Base-by-base conservation (phyloP, 495 filamentous ascomycete genomes). In the Bryoglossum gracile region DNA sequence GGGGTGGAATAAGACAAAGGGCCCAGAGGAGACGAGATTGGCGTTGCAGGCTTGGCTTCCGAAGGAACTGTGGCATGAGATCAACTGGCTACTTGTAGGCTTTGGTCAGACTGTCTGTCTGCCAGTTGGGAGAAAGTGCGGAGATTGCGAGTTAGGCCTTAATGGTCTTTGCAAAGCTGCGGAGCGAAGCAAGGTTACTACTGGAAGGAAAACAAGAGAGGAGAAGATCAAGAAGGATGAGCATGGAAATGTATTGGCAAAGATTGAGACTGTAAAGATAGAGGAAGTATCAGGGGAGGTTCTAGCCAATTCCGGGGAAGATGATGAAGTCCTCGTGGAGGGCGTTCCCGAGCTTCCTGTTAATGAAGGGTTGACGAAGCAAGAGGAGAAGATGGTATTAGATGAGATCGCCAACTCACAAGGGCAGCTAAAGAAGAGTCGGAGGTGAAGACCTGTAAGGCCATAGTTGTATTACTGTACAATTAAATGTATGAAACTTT, bases 41-140 rank as follows among this genome's bases (percentile, higher is more conserved):
- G 78, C 82, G 26, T 65, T 98, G 50, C 76, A 97, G 73, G 69
- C 71, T 1, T 97, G 91, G 89, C 66, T 96, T 51, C 90, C 91
- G 6, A 72, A 66, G 51, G 89, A 95, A 18, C 80, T 78, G 60
- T 95, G 92, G 91, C 87, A 89, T 65, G 89, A 94, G 66, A 94
- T 96, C 60, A 96, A 96, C 61, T 82, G 85, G 68, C 65, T 96
- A 63, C 73, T 97, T 41, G 91, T 97, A 35, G 91, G 91, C 0
- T 76, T 95, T 50, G 91, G 91, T 2, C 91, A 95, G 76, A 65
- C 82, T 8, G 80, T 90, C 3, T 95, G 92, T 66, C 62, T 87
- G 53, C 87, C 90, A 1, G 81, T 94, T 1, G 85, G 84, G 1
- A 69, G 84, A 30, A 76, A 74, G 45, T 96, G 90, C 62, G 88